phyloP scores from a whole-genome alignment of 2,329 filamentous ascomycete genomes.

The Sporothrix phasma region DNA sequence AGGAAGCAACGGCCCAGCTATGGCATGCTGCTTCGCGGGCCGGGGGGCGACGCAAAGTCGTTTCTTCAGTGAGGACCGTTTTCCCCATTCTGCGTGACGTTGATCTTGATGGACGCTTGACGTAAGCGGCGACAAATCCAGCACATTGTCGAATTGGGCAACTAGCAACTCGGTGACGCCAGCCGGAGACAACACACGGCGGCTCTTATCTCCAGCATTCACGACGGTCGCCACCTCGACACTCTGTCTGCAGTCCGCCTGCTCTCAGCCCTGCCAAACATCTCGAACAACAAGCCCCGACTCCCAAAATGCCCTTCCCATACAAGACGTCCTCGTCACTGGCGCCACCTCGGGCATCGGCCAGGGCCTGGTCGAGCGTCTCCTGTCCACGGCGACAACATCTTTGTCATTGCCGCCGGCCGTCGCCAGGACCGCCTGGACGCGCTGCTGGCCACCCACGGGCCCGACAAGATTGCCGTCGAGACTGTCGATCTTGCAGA shows the following conservation, averaged over 20 bases:
- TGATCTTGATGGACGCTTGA: no score
- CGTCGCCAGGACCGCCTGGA: conserved; percentile 40
- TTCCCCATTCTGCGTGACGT: no score
- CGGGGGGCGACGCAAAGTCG: no score
- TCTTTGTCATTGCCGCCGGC: conserved; percentile 46
- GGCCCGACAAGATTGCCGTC: conserved; percentile 30
- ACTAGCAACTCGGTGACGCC: no score
- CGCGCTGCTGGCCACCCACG: conserved; percentile 35
- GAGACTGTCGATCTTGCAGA: conserved; percentile 39
- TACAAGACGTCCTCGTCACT: conserved; percentile 48
- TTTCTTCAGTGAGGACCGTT: no score
- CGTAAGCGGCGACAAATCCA: no score
- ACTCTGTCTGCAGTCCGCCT: no score
- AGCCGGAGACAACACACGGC: no score
- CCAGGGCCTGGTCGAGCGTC: conserved; percentile 33
- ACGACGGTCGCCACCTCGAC: no score
- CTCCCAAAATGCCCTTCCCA: conserved; percentile 39
- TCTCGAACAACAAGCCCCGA: not conserved
- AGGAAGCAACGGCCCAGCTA: not conserved
- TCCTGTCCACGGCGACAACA: conserved; percentile 31
- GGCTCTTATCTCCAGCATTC: no score
- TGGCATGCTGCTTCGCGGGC: not conserved
- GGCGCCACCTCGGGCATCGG: conserved; percentile 48
- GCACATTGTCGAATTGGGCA: no score
- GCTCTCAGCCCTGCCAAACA: no score